A percentile compares a stretch with the other conserved stretches of the same genome.
These are phyloP conservation scores for Candida montana DNA, from an alignment of 805 yeast genomes.

Conservation along the genomic window DNA sequence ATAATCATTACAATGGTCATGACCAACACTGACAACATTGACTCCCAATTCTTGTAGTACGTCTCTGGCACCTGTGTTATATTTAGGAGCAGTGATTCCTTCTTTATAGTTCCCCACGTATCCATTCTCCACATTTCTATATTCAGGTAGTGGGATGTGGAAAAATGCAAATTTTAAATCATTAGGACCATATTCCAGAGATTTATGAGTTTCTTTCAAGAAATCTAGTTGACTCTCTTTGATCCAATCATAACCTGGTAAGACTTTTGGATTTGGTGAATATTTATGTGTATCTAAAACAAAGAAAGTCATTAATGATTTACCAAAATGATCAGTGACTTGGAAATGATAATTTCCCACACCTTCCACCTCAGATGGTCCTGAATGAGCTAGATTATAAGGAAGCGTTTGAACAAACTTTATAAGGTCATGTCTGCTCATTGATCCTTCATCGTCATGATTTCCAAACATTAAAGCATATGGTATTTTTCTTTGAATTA, in stretches of 20 bases:
- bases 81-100: constrained; percentile 70
- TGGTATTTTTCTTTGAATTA: constrained; percentile 65
- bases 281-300: constrained; percentile 83
- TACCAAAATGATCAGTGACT: constrained; percentile 37
- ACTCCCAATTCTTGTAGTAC: constrained; percentile 64
- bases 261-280: constrained; percentile 57
- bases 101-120: constrained; percentile 66
- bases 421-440: constrained; percentile 58
- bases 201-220: constrained; percentile 35
- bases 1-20: constrained; percentile 93
- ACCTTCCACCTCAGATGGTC: constrained; percentile 70
- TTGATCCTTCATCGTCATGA: constrained; percentile 86
- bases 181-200: constrained; percentile 23
- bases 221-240: constrained; percentile 63
- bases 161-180: constrained; percentile 83
- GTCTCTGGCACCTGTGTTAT: constrained; percentile 62
- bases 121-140: constrained; percentile 40
- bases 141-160: constrained; percentile 93
- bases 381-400: constrained; percentile 52
- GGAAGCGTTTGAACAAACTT: constrained; percentile 55
- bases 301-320: constrained; percentile 56
- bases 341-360: constrained; percentile 72
- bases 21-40: constrained; percentile 76
- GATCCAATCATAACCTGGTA: constrained; percentile 84
- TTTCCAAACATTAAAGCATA: constrained; percentile 87